Conservation (phyloP, 2,329 filamentous ascomycete genomes). For the Chrysoporthe cubensis region DNA sequence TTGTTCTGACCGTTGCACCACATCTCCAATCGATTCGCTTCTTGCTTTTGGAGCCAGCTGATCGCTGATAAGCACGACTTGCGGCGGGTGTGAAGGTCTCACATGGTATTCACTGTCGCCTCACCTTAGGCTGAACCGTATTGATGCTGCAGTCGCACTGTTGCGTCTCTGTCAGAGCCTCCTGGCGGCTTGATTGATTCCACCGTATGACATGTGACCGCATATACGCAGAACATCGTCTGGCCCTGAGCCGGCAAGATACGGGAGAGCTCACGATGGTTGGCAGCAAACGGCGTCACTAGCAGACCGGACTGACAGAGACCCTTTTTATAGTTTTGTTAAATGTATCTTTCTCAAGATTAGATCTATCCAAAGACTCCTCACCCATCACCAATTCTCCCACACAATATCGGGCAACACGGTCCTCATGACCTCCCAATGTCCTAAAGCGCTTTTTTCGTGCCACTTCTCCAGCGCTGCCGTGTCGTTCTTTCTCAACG, state of each 20-base stretch:
- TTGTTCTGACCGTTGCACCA: background rate
- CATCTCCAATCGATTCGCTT: background rate
- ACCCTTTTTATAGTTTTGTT: background rate
- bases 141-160: no score
- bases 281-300: background rate
- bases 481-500: constrained; percentile 68
- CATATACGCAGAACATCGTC: background rate
- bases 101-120: no score
- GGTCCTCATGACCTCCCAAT: constrained; percentile 90
- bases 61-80: background rate
- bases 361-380: background rate
- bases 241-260: background rate
- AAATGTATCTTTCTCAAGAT: background rate
- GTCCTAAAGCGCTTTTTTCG: constrained; percentile 74
- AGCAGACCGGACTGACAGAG: background rate
- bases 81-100: background rate
- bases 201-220: background rate
- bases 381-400: constrained; percentile 74
- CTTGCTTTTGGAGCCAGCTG: background rate
- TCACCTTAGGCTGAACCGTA: no score
- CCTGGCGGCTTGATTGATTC: background rate
- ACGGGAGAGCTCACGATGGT: background rate
- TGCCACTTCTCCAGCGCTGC: constrained; percentile 72
- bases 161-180: no score
- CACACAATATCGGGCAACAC: constrained; percentile 80